Evolutionary conservation across 805 yeast species (phyloP), one percentile per base, ranked within the genome.

Genomic region (Monosporozyma siamensis): DNA sequence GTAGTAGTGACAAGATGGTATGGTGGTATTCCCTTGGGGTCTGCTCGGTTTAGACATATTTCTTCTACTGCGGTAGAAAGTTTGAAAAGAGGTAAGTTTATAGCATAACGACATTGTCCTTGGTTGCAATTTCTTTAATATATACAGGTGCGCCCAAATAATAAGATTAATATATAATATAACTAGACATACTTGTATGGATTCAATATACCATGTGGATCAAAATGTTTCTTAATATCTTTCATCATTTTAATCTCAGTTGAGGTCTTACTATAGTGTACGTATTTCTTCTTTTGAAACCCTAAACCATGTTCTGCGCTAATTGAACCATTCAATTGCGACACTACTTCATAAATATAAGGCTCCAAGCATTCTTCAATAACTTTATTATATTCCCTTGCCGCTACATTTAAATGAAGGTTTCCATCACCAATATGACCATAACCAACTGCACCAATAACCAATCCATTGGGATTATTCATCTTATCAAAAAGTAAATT

Each of bases 341-440:
- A 58, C 42, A 92, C 83, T 82, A 89, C 89, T 67, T 92, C 95
- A 60, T 88, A 92, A 24, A 92, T 92, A 65, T 83, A 92, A 37
- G 98, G 98, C 64, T 92, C 98, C 48, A 92, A 71, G 2, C 74
- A 76, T 43, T 74, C 67, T 65, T 92, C 97, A 43, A 92, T 84
- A 22, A 72, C 75, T 60, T 84, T 81, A 48, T 72, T 72, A 65
- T 92, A 92, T 55, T 78, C 74, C 63, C 96, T 77, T 14, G 88
- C 95, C 34, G 94, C 82, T 40, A 92, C 94, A 59, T 92, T 92
- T 58, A 92, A 75, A 63, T 92, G 98, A 55, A 92, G 69, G 65
- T 92, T 92, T 41, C 98, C 97, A 60, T 92, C 98, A 44, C 98
- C 98, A 55, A 92, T 75, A 58, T 92, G 98, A n/a, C 98, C 98